Base-by-base conservation (phyloP, 257 asterid genomes). In the Lavandula angustifolia region DNA sequence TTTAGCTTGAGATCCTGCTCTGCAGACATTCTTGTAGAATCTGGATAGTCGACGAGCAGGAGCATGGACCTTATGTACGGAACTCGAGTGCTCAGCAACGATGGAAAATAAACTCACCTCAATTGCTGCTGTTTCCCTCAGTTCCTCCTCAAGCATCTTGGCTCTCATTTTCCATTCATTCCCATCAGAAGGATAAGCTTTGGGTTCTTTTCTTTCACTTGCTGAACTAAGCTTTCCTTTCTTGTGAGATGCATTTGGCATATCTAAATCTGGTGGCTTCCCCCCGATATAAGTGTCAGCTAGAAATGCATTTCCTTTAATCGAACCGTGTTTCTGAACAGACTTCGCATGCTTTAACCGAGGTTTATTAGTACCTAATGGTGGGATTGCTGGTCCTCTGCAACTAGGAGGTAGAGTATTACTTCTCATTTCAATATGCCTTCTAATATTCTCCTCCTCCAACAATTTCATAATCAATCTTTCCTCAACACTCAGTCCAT, bases 41-140 rank as follows among this genome's bases (percentile, higher is more conserved):
- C 99, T 79, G 4, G 96, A 84, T 33, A 94, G 84, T 53, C 99
- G 78, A 22, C 97, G 78, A 66, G 99, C 96, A 6, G 99, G 92
- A 54, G 96, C 81, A 65, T 90, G 99, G 37, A 94, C 91, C 79
- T 87, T 94, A 71, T 76, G 77, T 29, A 62, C 78, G 29, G 99
- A 94, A 66, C 91, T 72, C 16, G 86, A 86, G 70, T 94, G 99
- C 81, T 90, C 99, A 22, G 99, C 79, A 46, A 82, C 85, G 47
- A 82, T 71, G 4, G 95, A 84, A 80, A 84, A 94, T 52, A 94
- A 87, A 42, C 86, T 86, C 72, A 87, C 78, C 82, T 94, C 99
- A 7, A 90, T 71, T 3, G 80, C 91, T 8, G 97, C 97, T 32
- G 87, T 69, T 77, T 94, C 96, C 76, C 76, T 84, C 77, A 94